Evolutionary conservation across 331 rosid genomes (phyloP), one percentile per base, ranked within the genome.

Genomic region (Malus hybrid): DNA sequence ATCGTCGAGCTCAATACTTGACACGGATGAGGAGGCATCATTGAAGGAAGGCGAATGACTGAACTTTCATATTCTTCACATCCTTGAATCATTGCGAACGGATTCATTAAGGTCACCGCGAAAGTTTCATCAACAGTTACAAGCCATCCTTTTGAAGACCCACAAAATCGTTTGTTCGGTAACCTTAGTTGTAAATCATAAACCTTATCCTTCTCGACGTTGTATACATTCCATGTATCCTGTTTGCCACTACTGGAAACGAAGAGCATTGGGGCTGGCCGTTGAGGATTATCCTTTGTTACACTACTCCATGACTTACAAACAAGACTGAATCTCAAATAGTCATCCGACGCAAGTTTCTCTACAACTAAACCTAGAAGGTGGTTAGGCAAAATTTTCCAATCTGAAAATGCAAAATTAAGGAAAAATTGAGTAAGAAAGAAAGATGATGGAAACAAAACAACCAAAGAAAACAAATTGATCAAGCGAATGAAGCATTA

Each of bases 401-500:
- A 39, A 9, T 39, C 44, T 39, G 44, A 9, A 39, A 39, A 36
- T 3, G 44, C 44, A 36, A 36, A 36, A 36, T 36, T 2, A 36
- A 39, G 44, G 44, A 9, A 39, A 39, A 39, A 0, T 36, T 39
- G 44, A 9, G 4, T 39, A 39, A 39, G 44, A 39, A 36, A 8
- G 44, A 36, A 39, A 9, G 44, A 39, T 39, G 44, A 39, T 39
- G 44, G 44, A 39, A 39, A 39, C 4, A 2, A 39, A 39, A 39
- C 12, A 39, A 39, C 12, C 0, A 39, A 39, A 9, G 4, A 39
- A 39, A 9, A 39, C 44, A 39, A 39, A 39, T 39, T 39, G 44
- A 9, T 39, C 12, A 0, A 39, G 12, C 0, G 12, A 9, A 39
- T 39, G 44, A 0, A 39, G 0, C 44, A 39, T 2, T 39, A 9